Percentiles rank a stretch among this genome's conserved stretches.
These are phyloP conservation scores for Chlorella sp. DNA, from an alignment of 139 green algal genomes.

Conservation along the genomic window DNA sequence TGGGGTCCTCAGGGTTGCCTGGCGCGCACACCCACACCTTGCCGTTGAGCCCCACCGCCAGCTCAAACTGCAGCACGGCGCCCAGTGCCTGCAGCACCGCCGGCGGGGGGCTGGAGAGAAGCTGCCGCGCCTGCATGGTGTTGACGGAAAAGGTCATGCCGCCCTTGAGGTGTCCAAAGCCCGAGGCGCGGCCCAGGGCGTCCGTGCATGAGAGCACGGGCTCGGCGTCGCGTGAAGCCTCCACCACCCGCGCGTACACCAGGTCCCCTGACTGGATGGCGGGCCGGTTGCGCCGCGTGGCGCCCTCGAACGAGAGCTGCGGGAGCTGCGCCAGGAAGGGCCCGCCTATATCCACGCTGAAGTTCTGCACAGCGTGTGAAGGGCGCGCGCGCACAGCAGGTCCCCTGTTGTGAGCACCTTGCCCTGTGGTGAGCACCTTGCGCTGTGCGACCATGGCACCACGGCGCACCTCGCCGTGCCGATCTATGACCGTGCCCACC, in stretches of 20 bases:
- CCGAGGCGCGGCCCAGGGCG: constrained; percentile 41
- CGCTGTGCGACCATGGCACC: too few relatives aligned
- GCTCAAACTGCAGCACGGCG: constrained; percentile 57
- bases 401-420: too few relatives aligned
- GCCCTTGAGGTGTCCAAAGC: constrained; percentile 64
- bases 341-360: constrained; percentile 69
- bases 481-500: constrained; percentile 62
- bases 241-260: constrained; percentile 65
- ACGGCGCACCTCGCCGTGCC: constrained; percentile 57
- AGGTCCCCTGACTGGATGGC: constrained; percentile 66
- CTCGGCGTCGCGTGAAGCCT: constrained; percentile 56
- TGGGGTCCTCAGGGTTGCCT: background rate
- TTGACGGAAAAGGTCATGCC: background rate
- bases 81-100: constrained; percentile 36
- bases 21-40: constrained; percentile 54
- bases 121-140: background rate
- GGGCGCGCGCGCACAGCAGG: too few relatives aligned
- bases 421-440: too few relatives aligned
- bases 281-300: constrained; percentile 73
- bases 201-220: constrained; percentile 67
- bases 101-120: background rate
- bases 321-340: constrained; percentile 60
- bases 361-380: constrained; percentile 56
- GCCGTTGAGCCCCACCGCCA: constrained; percentile 75
- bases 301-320: constrained; percentile 76